Conservation (phyloP, 371 early-diverging fungal genomes). For the Fennellomyces sp. region DNA sequence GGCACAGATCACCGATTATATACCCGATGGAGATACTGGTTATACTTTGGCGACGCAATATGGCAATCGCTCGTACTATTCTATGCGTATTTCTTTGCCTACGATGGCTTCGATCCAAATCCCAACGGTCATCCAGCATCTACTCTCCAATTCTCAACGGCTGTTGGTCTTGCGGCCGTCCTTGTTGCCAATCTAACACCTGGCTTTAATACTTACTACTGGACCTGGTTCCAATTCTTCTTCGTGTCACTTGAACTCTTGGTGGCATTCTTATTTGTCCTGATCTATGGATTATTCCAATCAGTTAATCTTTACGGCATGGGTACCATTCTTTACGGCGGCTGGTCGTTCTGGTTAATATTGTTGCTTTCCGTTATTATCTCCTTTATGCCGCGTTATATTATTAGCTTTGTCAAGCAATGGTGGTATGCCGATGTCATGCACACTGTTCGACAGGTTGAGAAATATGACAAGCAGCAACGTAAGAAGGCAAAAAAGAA, state of each 20-base stretch:
- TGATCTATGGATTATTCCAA: conserved; percentile 59
- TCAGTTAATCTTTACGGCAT: conserved; percentile 62
- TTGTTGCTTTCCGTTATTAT: conserved; percentile 56
- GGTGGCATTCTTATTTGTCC: conserved; percentile 54
- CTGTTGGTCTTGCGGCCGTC: conserved; percentile 65
- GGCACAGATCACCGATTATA: conserved; percentile 67
- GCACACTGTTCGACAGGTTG: conserved; percentile 70
- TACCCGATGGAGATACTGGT: conserved; percentile 61
- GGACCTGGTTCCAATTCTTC: conserved; percentile 72
- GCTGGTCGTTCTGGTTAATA: conserved; percentile 76
- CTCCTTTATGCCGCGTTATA: conserved; percentile 69
- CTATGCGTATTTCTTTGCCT: conserved; percentile 62
- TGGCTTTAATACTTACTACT: conserved; percentile 72
- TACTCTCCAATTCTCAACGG: conserved; percentile 59
- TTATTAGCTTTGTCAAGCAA: conserved; percentile 58
- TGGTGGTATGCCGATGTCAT: conserved; percentile 74
- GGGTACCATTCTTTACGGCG: conserved; percentile 57
- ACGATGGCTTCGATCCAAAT: conserved; percentile 32
- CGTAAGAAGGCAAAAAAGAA: not conserved
- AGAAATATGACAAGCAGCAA: conserved; percentile 27
- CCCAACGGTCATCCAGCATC: conserved; percentile 41
- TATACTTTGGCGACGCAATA: conserved; percentile 69
- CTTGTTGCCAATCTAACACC: conserved; percentile 75
- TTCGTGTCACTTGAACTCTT: conserved; percentile 50
- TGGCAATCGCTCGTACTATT: conserved; percentile 74